Percentiles rank a stretch among this genome's conserved stretches.
phyloP scores from a whole-genome alignment of 345 rosid species.

The Eucalyptus regnans region DNA sequence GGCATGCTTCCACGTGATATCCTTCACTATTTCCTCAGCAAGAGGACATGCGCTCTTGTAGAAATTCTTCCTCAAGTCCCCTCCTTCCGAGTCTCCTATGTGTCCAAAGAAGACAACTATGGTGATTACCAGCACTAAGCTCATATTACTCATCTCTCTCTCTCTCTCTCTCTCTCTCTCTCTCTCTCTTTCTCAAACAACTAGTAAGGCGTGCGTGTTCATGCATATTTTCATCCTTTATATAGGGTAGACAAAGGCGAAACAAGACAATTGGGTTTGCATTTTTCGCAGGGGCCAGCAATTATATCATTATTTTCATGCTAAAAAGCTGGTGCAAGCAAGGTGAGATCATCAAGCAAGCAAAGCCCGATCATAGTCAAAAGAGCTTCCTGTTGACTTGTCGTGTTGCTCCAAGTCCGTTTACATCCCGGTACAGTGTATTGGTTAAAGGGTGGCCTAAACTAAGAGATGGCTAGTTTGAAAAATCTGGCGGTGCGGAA shows the following conservation, averaged over 20 bases:
- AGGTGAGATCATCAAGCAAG: not conserved
- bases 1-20: conserved; percentile 10
- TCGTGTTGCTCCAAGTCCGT: not conserved
- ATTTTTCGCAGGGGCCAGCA: not conserved
- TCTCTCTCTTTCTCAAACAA: not conserved
- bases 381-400: not conserved
- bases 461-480: not conserved
- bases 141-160: not conserved
- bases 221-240: not conserved
- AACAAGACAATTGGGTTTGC: not conserved
- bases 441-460: not conserved
- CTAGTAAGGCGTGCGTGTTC: not conserved
- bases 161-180: not conserved
- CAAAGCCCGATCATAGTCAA: not conserved
- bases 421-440: not conserved
- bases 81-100: conserved; percentile 3
- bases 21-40: conserved; percentile 11
- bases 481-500: not conserved
- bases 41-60: conserved; percentile 24
- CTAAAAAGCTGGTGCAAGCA: not conserved
- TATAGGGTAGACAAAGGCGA: not conserved
- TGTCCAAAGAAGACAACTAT: not conserved
- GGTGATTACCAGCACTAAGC: not conserved
- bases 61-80: conserved; percentile 9
- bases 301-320: not conserved